Evolutionary conservation across 106 monocot genomes (phyloP).

Genomic region (Dioscorea dumetorum): DNA sequence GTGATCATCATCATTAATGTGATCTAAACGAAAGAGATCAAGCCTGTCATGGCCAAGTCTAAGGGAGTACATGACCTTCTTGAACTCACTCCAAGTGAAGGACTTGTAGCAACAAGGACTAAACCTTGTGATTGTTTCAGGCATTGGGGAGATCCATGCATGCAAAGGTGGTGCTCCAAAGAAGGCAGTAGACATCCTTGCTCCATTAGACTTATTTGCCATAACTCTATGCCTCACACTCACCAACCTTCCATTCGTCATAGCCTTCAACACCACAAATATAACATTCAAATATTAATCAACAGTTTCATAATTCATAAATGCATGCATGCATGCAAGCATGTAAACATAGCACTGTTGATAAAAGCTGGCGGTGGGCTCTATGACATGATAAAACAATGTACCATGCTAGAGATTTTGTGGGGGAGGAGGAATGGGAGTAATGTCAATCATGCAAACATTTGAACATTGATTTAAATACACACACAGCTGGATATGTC

Average conservation of each 20-base stretch:
- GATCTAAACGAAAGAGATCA: conserved; percentile 16
- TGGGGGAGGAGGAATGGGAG: too few species aligned
- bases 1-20: background rate
- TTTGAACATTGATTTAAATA: too few species aligned
- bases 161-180: conserved; percentile 14
- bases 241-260: conserved; percentile 23
- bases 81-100: conserved; percentile 49
- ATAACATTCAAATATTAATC: too few species aligned
- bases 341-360: too few species aligned
- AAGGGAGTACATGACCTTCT: conserved; percentile 32
- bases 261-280: conserved; percentile 8
- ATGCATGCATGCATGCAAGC: too few species aligned
- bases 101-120: conserved; percentile 21
- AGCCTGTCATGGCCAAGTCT: conserved; percentile 30
- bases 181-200: conserved; percentile 20
- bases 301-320: too few species aligned
- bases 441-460: too few species aligned
- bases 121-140: conserved; percentile 25
- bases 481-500: too few species aligned
- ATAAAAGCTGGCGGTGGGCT: too few species aligned
- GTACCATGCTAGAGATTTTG: too few species aligned
- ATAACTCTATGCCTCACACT: conserved; percentile 28
- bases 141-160: conserved; percentile 14
- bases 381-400: too few species aligned
- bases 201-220: background rate